A percentile compares a stretch with the other conserved stretches of the same genome.
These are phyloP conservation scores for Aspergillus cristatus DNA, from an alignment of 495 filamentous ascomycete genomes.

Conservation along the genomic window DNA sequence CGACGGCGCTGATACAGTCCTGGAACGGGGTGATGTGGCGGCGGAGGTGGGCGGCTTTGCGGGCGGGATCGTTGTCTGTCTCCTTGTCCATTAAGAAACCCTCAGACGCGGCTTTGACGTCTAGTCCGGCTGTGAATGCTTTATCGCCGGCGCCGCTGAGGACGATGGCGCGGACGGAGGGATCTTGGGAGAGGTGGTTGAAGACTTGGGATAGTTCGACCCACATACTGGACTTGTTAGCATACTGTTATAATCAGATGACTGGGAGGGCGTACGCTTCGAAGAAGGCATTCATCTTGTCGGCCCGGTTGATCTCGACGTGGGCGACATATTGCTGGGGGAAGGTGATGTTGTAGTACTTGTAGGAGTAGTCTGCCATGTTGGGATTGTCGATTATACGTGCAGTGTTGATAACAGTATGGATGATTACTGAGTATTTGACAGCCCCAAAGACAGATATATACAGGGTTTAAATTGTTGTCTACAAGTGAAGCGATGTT, in stretches of 20 bases:
- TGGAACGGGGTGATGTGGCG: slow-evolving; percentile 72
- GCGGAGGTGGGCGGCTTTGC: slow-evolving; percentile 54
- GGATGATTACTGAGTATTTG: too few species aligned
- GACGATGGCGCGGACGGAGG: slow-evolving; percentile 67
- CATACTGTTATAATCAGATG: neutral
- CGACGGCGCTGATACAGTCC: slow-evolving; percentile 61
- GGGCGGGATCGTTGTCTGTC: slow-evolving; percentile 45
- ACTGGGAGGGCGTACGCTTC: slow-evolving; percentile 42
- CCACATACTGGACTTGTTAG: slow-evolving; percentile 61
- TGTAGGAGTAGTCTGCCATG: slow-evolving; percentile 32
- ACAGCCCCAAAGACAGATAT: too few species aligned
- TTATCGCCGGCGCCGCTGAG: slow-evolving; percentile 74
- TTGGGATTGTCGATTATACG: slow-evolving; percentile 11
- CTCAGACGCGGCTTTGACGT: slow-evolving; percentile 58
- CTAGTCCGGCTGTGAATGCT: slow-evolving; percentile 76
- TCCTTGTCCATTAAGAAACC: slow-evolving; percentile 14
- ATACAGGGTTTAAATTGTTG: too few species aligned
- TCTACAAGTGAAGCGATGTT: too few species aligned
- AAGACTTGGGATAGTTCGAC: slow-evolving; percentile 68
- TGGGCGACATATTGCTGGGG: slow-evolving; percentile 70
- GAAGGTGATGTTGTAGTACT: slow-evolving; percentile 70
- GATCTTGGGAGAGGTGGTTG: slow-evolving; percentile 58
- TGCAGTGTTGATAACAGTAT: neutral
- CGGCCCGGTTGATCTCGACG: slow-evolving; percentile 85
- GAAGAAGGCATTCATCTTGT: slow-evolving; percentile 86